Conservation (phyloP, 768 basidiomycete species). For the Boletellus sp. region DNA sequence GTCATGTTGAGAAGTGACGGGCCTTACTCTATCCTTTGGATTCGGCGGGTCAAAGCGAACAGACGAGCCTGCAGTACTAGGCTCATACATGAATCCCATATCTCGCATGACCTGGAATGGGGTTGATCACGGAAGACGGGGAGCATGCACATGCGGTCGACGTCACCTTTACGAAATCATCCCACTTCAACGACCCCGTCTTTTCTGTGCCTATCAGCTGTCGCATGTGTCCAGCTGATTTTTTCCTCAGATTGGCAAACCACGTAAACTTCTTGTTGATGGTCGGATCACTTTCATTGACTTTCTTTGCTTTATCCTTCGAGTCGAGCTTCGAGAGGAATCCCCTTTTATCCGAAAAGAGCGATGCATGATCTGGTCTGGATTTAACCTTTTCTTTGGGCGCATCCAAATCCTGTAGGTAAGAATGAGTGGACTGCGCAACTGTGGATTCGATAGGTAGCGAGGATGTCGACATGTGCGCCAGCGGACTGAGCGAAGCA, state of each 20-base stretch:
- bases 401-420: conserved; percentile 50
- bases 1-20: not conserved
- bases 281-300: conserved; percentile 24
- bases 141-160: not conserved
- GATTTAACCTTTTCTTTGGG: conserved; percentile 70
- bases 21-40: conserved; percentile 40
- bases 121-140: not conserved
- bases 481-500: conserved; percentile 18
- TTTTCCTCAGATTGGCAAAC: conserved; percentile 59
- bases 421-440: conserved; percentile 70
- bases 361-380: conserved; percentile 53
- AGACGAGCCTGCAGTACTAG: conserved; percentile 76
- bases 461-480: conserved; percentile 36
- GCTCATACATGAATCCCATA: conserved; percentile 73
- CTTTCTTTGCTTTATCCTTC: conserved; percentile 32
- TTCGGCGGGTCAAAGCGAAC: conserved; percentile 79
- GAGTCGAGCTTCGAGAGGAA: conserved; percentile 49
- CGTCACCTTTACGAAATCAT: conserved; percentile 66
- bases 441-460: conserved; percentile 45
- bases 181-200: conserved; percentile 72
- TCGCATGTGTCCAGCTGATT: conserved; percentile 56
- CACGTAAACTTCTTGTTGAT: conserved; percentile 45
- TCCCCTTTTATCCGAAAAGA: conserved; percentile 43
- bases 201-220: conserved; percentile 59
- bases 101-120: conserved; percentile 62